Conservation (phyloP, 2,329 filamentous ascomycete species). For the Sporothrix phasma region DNA sequence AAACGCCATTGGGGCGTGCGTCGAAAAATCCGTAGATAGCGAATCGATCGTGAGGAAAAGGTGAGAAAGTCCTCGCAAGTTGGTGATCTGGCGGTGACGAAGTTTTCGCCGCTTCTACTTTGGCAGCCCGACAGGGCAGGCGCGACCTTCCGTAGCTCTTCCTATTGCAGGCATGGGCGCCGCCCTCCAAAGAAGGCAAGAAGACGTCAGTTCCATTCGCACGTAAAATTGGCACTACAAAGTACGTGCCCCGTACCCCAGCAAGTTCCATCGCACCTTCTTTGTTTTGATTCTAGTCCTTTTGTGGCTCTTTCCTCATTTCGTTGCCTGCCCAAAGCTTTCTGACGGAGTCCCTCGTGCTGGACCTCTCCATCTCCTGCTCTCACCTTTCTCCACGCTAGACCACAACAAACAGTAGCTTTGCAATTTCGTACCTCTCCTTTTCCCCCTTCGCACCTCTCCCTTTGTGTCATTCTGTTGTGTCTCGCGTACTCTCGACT, state of each 20-base stretch:
- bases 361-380: background rate
- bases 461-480: background rate
- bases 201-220: conserved; percentile 1
- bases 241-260: background rate
- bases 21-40: background rate
- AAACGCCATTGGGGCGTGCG: background rate
- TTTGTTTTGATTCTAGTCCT: conserved; percentile 15
- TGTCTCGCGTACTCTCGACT: background rate
- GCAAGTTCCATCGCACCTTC: conserved; percentile 11
- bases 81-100: conserved; percentile 1
- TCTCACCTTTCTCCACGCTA: background rate
- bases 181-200: background rate
- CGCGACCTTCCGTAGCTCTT: conserved; percentile 11
- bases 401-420: conserved; percentile 14
- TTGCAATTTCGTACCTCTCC: conserved; percentile 4
- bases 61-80: background rate
- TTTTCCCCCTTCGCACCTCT: conserved; percentile 4
- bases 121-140: conserved; percentile 11
- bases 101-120: background rate
- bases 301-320: conserved; percentile 9
- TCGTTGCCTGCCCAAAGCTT: conserved; percentile 10
- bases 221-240: conserved; percentile 4
- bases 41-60: background rate
- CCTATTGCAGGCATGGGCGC: background rate
- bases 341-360: background rate